Conservation (phyloP, 1,284 basidiomycete genomes). For the Malassezia nana region DNA sequence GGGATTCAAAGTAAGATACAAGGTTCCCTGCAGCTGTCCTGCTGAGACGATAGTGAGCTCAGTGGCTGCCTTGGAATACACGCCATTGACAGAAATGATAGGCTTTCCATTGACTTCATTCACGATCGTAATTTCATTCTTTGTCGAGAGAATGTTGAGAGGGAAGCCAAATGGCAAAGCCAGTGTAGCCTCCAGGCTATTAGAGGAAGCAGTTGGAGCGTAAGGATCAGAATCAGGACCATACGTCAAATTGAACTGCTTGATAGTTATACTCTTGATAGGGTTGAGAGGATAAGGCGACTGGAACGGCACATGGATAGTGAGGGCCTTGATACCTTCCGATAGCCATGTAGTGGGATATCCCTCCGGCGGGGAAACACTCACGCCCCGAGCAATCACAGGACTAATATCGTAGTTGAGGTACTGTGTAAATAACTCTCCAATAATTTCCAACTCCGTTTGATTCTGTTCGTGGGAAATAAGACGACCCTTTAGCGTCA, state of each 20-base stretch:
- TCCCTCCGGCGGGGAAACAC: slow-evolving; percentile 52
- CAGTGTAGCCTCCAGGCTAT: slow-evolving; percentile 57
- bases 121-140: slow-evolving; percentile 59
- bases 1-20: slow-evolving; percentile 59
- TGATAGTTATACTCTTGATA: slow-evolving; percentile 61
- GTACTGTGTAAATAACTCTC: slow-evolving; percentile 63
- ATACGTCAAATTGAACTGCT: slow-evolving; percentile 58
- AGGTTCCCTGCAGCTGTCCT: slow-evolving; percentile 59
- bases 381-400: slow-evolving; percentile 57
- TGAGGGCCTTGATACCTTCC: slow-evolving; percentile 57
- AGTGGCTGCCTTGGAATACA: slow-evolving; percentile 20
- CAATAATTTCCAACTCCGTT: slow-evolving; percentile 55
- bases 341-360: slow-evolving; percentile 61
- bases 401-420: slow-evolving; percentile 59
- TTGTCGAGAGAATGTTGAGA: slow-evolving; percentile 58
- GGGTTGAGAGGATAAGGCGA: slow-evolving; percentile 57
- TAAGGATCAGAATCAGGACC: slow-evolving; percentile 54
- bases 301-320: slow-evolving; percentile 59
- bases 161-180: slow-evolving; percentile 69
- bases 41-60: slow-evolving; percentile 36
- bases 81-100: slow-evolving; percentile 44
- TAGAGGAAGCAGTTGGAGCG: slow-evolving; percentile 57
- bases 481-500: slow-evolving; percentile 59
- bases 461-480: slow-evolving; percentile 54
- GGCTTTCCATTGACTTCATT: slow-evolving; percentile 56